Base-by-base conservation (phyloP, 2,329 filamentous ascomycete species). In the Xylariaceae sp. region DNA sequence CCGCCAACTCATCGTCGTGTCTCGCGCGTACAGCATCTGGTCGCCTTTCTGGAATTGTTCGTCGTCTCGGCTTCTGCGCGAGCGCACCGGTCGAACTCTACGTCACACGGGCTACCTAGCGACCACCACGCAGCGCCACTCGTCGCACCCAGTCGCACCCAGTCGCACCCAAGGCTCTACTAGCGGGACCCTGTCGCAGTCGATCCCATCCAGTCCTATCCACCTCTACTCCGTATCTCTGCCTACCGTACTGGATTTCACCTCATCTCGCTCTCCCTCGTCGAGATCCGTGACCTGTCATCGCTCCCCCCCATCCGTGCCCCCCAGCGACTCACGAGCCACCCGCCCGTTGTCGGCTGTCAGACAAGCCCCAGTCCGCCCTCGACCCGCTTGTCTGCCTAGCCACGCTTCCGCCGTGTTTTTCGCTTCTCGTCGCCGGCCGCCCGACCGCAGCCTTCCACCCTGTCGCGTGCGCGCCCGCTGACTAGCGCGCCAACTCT, bases 391-490 rank as follows among this genome's bases (percentile, higher is more conserved):
- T 5, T 30, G 18, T n/a, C n/a, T n/a, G 24, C 24, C 7, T 14
- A 12, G 12, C 24, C 24, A 26, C 7, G 24, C 24, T 26, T 12
- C 15, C 5, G 24, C 13, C 23, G 16, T 22, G 17, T 19, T 17
- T 30, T 35, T 14, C 32, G 23, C 23, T 15, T 22, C 17, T n/a
- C n/a, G 24, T 26, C 24, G 5, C 24, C n/a, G 24, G 12, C 24
- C 24, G 21, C n/a, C 24, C 24, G n/a, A n/a, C n/a, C 25, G 25
- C 32, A 30, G 26, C 17, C 27, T 32, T 22, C n/a, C n/a, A n/a
- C n/a, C n/a, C 28, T 29, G 46, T 52, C 49, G 50, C 50, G 50
- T 51, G 50, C 51, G 49, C 51, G 53, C 54, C 45, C 39, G 40
- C 48, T 39, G 39, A 45, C 45, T 45, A 52, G 55, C 52, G 53